Conservation (phyloP, 2,329 filamentous ascomycete genomes). For the Sarocladium kiliense region DNA sequence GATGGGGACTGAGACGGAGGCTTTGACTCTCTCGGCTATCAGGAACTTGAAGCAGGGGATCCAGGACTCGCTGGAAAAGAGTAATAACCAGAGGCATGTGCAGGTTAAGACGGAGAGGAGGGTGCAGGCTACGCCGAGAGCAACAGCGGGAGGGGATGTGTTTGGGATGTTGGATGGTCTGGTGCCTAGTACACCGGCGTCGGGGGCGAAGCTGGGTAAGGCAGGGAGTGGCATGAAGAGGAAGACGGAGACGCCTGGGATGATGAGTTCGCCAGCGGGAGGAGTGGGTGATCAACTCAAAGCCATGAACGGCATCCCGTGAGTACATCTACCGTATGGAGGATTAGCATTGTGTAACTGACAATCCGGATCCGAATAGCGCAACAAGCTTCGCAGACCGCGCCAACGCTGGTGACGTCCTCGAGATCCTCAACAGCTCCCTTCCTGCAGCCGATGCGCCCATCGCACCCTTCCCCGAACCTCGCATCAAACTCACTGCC, state of each 20-base stretch:
- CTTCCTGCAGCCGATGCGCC: slow-evolving; percentile 63
- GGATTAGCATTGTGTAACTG: background rate
- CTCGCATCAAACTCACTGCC: slow-evolving; percentile 78
- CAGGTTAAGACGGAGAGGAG: slow-evolving; percentile 61
- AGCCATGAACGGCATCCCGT: slow-evolving; percentile 23
- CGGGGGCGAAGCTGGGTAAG: slow-evolving; percentile 34
- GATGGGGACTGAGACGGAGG: slow-evolving; percentile 66
- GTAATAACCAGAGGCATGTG: slow-evolving; percentile 61
- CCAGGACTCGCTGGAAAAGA: slow-evolving; percentile 77
- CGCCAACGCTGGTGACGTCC: slow-evolving; percentile 70
- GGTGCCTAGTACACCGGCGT: slow-evolving; percentile 56
- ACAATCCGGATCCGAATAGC: slow-evolving; percentile 14
- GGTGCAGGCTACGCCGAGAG: slow-evolving; percentile 47
- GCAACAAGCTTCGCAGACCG: slow-evolving; percentile 62
- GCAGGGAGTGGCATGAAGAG: slow-evolving; percentile 25
- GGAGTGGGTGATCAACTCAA: slow-evolving; percentile 28
- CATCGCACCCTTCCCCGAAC: slow-evolving; percentile 64
- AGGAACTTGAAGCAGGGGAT: slow-evolving; percentile 81
- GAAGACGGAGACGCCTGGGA: slow-evolving; percentile 23
- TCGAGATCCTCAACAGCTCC: slow-evolving; percentile 79
- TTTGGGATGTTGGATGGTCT: slow-evolving; percentile 79
- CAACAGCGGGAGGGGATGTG: slow-evolving; percentile 50
- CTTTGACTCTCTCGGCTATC: slow-evolving; percentile 65
- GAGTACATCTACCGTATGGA: slow-evolving; percentile 10
- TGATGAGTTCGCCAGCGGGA: slow-evolving; percentile 28